These are phyloP conservation scores for Fraxinus angustifolia DNA, from an alignment of 305 asterid species.

Conservation along the genomic window DNA sequence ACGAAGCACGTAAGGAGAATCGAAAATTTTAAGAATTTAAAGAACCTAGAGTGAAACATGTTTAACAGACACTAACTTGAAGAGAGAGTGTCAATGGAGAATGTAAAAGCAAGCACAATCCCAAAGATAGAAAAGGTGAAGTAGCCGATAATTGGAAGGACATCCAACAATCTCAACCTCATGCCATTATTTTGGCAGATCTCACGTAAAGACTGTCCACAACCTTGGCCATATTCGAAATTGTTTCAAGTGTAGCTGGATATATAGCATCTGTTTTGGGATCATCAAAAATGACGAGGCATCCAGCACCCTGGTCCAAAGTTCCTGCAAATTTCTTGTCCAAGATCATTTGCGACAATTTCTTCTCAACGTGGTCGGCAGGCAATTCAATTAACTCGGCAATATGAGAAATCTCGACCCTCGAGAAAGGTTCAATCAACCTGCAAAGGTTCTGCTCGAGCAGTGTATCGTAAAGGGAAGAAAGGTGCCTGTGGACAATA, in stretches of 20 bases:
- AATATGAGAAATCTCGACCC: constrained; percentile 61
- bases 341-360: constrained; percentile 62
- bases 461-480: constrained; percentile 60
- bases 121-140: neutral
- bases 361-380: constrained; percentile 56
- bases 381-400: constrained; percentile 64
- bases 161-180: constrained; percentile 13
- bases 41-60: neutral
- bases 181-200: constrained; percentile 61
- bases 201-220: constrained; percentile 64
- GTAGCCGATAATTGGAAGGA: neutral
- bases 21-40: neutral
- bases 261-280: constrained; percentile 62
- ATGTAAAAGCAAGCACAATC: neutral
- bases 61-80: neutral
- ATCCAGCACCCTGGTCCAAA: constrained; percentile 70
- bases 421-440: constrained; percentile 64
- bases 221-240: constrained; percentile 60
- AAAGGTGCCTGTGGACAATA: constrained; percentile 64
- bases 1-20: neutral
- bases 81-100: neutral
- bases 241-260: constrained; percentile 56
- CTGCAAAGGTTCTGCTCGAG: constrained; percentile 70
- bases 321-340: constrained; percentile 76
- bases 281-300: constrained; percentile 58